A percentile compares a stretch with the other conserved stretches of the same genome.
Evolutionary conservation across 2,329 filamentous ascomycete species (phyloP).

Genomic region (Thelonectria blattea): DNA sequence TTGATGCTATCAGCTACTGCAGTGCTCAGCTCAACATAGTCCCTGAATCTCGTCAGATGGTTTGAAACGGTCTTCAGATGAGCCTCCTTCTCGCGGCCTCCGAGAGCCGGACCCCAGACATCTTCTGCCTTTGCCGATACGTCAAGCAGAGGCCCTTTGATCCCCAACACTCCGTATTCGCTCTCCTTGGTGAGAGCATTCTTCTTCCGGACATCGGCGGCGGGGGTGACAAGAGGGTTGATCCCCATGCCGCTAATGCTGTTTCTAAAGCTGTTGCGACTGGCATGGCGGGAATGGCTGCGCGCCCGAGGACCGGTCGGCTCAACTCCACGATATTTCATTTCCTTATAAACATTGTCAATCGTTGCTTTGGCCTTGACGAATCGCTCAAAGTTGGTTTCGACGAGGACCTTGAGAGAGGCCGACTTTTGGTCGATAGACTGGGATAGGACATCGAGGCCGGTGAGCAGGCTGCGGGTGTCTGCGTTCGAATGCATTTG

Average conservation of each 20-base stretch:
- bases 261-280: constrained; percentile 69
- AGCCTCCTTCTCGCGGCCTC: constrained; percentile 89
- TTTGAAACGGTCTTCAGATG: constrained; percentile 79
- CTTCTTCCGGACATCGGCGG: constrained; percentile 72
- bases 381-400: constrained; percentile 98
- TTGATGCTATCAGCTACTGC: constrained; percentile 84
- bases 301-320: constrained; percentile 50
- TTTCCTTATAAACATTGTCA: constrained; percentile 98
- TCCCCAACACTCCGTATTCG: constrained; percentile 86
- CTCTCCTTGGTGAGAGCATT: constrained; percentile 92
- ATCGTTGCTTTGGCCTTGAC: constrained; percentile 97
- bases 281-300: constrained; percentile 70
- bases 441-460: constrained; percentile 82
- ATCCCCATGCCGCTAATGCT: constrained; percentile 48
- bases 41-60: constrained; percentile 78
- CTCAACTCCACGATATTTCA: constrained; percentile 76
- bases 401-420: constrained; percentile 92
- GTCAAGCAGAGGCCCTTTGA: constrained; percentile 86
- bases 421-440: constrained; percentile 99
- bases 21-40: constrained; percentile 81
- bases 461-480: constrained; percentile 78
- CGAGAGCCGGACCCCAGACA: constrained; percentile 93
- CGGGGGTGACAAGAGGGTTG: constrained; percentile 46
- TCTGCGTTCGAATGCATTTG: constrained; percentile 88
- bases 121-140: constrained; percentile 95